Evolutionary conservation across 75 land plant genomes (phyloP).

Genomic region (Picea glauca): DNA sequence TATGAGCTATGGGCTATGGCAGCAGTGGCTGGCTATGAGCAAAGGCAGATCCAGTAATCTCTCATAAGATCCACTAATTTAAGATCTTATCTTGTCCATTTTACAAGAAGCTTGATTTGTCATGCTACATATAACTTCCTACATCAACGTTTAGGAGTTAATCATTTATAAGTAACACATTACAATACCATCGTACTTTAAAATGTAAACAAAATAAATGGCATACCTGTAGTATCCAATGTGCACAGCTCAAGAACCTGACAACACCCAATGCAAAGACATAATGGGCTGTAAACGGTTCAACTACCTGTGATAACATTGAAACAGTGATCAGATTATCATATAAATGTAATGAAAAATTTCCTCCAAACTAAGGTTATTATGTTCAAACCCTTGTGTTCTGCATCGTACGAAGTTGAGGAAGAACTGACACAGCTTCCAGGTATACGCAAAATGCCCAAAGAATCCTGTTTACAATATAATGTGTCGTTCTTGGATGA

Average conservation of each 20-base stretch:
- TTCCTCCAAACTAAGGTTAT: background rate
- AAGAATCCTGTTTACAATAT: constrained; percentile 30
- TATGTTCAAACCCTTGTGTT: constrained; percentile 63
- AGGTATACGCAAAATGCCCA: constrained; percentile 91
- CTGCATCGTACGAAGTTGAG: constrained; percentile 90
- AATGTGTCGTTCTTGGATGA: constrained; percentile 58
- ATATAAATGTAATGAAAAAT: background rate
- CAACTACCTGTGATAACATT: constrained; percentile 48
- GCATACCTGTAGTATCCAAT: constrained; percentile 97
- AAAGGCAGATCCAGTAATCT: no score
- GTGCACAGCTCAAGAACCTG: constrained; percentile 83
- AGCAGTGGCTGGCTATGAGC: no score
- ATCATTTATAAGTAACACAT: no score
- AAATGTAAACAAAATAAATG: no score
- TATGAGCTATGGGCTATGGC: no score
- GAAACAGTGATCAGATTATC: background rate
- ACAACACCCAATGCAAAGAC: constrained; percentile 78
- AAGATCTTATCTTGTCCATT: no score
- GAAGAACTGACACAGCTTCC: constrained; percentile 85
- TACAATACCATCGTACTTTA: no score
- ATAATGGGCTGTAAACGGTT: constrained; percentile 79
- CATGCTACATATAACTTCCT: no score
- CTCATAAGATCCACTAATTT: no score
- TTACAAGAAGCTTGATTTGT: no score
- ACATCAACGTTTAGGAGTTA: no score